phyloP scores from a whole-genome alignment of 495 filamentous ascomycete species.

The Aspergillus nidulans region DNA sequence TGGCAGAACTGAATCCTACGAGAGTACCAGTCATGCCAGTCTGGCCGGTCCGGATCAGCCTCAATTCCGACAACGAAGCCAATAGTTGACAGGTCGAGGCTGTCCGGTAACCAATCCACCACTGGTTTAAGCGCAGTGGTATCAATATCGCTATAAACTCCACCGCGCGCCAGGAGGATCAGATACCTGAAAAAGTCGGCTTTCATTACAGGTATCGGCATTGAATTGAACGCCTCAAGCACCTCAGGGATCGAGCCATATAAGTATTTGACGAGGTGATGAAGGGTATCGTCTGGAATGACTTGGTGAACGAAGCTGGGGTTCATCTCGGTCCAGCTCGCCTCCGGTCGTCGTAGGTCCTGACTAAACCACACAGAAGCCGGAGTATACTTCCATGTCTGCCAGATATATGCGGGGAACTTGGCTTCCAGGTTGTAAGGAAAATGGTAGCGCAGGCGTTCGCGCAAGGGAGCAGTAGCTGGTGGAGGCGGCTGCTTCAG shows the following conservation, averaged over 20 bases:
- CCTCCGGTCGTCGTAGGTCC: slow-evolving; percentile 73
- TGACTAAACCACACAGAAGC: slow-evolving; percentile 72
- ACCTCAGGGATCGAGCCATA: slow-evolving; percentile 87
- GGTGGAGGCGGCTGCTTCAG: slow-evolving; percentile 33
- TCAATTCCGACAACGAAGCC: slow-evolving; percentile 93
- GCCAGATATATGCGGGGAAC: slow-evolving; percentile 98
- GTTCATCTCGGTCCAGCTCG: slow-evolving; percentile 86
- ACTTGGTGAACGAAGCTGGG: slow-evolving; percentile 94
- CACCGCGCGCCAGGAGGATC: slow-evolving; percentile 87
- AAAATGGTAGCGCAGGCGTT: slow-evolving; percentile 88
- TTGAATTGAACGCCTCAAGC: slow-evolving; percentile 80
- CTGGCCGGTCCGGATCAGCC: slow-evolving; percentile 85
- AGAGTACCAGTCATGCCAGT: slow-evolving; percentile 96
- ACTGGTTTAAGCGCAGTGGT: slow-evolving; percentile 79
- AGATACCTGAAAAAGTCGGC: slow-evolving; percentile 98
- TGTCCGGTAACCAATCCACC: slow-evolving; percentile 77
- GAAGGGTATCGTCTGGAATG: slow-evolving; percentile 82
- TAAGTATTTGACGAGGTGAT: slow-evolving; percentile 75
- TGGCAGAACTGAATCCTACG: slow-evolving; percentile 97
- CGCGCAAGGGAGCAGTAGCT: slow-evolving; percentile 55
- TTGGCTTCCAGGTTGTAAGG: slow-evolving; percentile 82
- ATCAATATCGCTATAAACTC: slow-evolving; percentile 96
- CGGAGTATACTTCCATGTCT: slow-evolving; percentile 95
- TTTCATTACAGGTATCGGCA: slow-evolving; percentile 86
- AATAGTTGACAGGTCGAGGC: slow-evolving; percentile 68